Base-by-base conservation (phyloP, 768 basidiomycete species). In the Mycena kentingensis region DNA sequence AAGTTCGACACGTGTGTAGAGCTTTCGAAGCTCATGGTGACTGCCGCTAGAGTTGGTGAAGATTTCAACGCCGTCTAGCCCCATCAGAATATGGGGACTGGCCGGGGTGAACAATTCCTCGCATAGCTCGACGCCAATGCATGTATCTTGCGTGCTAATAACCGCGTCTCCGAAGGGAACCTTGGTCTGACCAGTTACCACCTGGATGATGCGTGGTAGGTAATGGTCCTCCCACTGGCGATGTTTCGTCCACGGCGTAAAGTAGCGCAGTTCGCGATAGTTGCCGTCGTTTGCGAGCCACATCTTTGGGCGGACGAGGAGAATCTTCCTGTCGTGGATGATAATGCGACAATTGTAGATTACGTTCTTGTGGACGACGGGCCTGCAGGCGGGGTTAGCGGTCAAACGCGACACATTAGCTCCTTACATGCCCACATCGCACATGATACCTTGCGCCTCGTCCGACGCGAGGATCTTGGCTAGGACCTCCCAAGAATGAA, bases 201-300 rank as follows among this genome's bases (percentile, higher is more conserved):
- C 80, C 60, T 90, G 84, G 44, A 99, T 88, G 50, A 96, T 91
- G 47, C 90, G 78, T 0, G 97, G 97, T 5, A 99, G 76, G 61
- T 85, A 92, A 64, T 95, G 92, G 43, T 97, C 92, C 67, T 98
- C 97, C 71, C 83, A 87, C 66, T 93, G 80, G 26, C 86, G 81
- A 65, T 90, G 90, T 66, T 94, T 96, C 65, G 75, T 73, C 96
- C 97, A 99, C 0, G 97, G 94, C 2, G 96, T 93, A 63, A 99
- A 99, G 67, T 93, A 91, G 13, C 89, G 74, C 63, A 88, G 73
- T 67, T 87, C 85, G 24, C 97, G 88, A 68, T 99, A 99, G 65
- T 98, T 98, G 3, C 97, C 97, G 63, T 97, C 93, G 65, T 98
- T 98, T 1, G 97, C 97, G 38, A 99, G 77, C 97, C 97, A 99